Evolutionary conservation across 106 monocot species (phyloP).

Genomic region (Vanilla planifolia): DNA sequence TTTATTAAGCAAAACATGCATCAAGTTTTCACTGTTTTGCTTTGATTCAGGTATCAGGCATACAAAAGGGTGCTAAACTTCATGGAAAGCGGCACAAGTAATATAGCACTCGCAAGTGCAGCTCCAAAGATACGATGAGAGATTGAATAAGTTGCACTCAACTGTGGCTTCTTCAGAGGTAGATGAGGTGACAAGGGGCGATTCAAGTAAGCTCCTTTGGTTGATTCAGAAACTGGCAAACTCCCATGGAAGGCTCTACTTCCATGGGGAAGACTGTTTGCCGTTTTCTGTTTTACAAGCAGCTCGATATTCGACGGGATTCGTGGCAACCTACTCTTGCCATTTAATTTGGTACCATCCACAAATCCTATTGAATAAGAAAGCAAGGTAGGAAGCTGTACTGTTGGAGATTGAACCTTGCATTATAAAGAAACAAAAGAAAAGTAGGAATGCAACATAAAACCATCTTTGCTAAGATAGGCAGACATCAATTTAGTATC

Average conservation of each 20-base stretch:
- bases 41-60: conserved; percentile 19
- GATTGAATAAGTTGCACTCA: conserved; percentile 62
- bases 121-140: conserved; percentile 60
- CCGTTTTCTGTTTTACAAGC: background rate
- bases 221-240: conserved; percentile 14
- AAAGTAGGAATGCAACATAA: no score
- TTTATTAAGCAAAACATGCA: no score
- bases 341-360: conserved; percentile 2
- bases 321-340: background rate
- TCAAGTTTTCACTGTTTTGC: no score
- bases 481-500: no score
- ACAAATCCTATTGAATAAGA: no score
- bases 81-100: conserved; percentile 29
- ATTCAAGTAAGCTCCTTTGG: conserved; percentile 30
- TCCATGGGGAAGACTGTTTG: background rate
- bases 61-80: conserved; percentile 51
- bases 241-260: conserved; percentile 36
- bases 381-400: no score
- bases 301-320: conserved; percentile 1
- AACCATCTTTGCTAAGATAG: no score
- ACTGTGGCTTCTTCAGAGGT: conserved; percentile 62
- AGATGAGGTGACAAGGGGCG: conserved; percentile 74
- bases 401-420: no score
- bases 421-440: no score
- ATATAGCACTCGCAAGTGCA: conserved; percentile 24